These are phyloP conservation scores for Scytalidium sp. DNA, from an alignment of 2,329 filamentous ascomycete species.

Conservation along the genomic window DNA sequence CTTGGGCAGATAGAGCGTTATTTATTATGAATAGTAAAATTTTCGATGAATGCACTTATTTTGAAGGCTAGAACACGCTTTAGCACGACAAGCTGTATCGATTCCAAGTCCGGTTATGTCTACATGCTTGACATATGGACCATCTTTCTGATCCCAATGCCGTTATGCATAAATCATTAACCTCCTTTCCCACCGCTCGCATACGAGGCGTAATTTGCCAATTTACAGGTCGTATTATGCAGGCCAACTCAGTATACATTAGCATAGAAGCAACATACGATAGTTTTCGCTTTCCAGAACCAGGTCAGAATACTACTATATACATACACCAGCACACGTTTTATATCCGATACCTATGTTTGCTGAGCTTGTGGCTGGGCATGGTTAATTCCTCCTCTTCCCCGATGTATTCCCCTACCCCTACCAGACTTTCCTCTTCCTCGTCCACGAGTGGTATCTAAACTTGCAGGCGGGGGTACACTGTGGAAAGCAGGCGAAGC, in stretches of 20 bases:
- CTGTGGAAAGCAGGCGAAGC: conserved; percentile 40
- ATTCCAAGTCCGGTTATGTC: too few relatives aligned
- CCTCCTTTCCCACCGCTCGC: too few relatives aligned
- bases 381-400: conserved; percentile 12
- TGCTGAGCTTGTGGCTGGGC: conserved; percentile 7
- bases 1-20: not conserved
- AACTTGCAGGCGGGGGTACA: conserved; percentile 57
- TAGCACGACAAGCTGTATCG: too few relatives aligned
- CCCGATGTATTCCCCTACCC: conserved; percentile 11
- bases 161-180: too few relatives aligned
- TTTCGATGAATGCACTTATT: not conserved
- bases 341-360: not conserved
- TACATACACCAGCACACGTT: not conserved
- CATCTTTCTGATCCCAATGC: too few relatives aligned
- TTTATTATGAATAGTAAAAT: not conserved
- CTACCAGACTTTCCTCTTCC: conserved; percentile 21
- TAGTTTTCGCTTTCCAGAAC: not conserved
- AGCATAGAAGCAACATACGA: not conserved
- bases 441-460: conserved; percentile 41
- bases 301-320: not conserved
- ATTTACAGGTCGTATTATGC: not conserved
- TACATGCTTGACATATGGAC: too few relatives aligned
- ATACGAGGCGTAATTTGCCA: too few relatives aligned
- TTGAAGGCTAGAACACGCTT: not conserved
- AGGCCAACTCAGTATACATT: too few relatives aligned